phyloP scores from a whole-genome alignment of 345 rosid genomes.

The Syzygium aromaticum region DNA sequence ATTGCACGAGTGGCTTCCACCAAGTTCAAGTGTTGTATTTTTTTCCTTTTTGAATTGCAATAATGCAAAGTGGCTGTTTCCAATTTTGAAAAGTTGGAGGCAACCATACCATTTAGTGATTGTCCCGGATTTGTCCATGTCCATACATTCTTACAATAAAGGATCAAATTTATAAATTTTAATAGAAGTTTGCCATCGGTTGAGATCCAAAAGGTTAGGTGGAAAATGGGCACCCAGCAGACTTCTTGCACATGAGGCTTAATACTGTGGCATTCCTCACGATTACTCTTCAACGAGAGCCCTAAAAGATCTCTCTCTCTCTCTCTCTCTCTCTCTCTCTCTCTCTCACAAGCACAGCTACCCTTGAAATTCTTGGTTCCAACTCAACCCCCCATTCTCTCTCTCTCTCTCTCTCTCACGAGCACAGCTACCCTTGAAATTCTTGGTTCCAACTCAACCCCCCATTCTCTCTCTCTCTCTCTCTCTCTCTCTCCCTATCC shows the following conservation, averaged over 20 bases:
- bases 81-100: not conserved
- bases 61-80: not conserved
- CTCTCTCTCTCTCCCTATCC: not conserved
- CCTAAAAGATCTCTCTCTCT: not conserved
- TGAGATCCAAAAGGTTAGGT: not conserved
- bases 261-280: not conserved
- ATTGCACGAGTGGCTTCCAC: not conserved
- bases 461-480: not conserved
- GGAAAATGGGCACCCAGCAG: not conserved
- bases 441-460: not conserved
- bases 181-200: not conserved
- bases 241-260: not conserved
- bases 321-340: not conserved
- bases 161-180: not conserved
- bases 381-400: too few species aligned
- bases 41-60: not conserved
- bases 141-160: not conserved
- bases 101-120: not conserved
- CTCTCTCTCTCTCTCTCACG: not conserved
- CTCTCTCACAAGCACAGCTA: not conserved
- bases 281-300: not conserved
- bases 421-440: not conserved
- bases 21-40: not conserved
- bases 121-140: not conserved
- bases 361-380: too few species aligned